Conservation (phyloP, 495 filamentous ascomycete species). For the Trichodelitschia bisporula region DNA sequence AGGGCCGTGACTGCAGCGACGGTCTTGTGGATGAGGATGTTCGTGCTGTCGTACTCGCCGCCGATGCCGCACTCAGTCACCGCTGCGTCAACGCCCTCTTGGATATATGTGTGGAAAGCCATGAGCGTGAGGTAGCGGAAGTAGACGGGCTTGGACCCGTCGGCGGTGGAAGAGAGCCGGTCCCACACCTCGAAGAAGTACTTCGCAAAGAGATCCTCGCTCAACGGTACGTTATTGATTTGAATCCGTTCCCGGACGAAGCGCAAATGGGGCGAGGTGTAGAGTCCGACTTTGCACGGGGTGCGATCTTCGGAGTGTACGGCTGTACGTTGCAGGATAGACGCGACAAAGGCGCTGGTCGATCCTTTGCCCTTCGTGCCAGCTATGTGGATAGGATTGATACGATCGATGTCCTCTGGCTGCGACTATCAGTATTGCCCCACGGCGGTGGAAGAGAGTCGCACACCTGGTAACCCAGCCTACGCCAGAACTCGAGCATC, state of each 20-base stretch:
- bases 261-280: constrained; percentile 72
- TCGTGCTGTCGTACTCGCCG: constrained; percentile 83
- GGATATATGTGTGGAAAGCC: constrained; percentile 67
- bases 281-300: constrained; percentile 46
- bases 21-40: constrained; percentile 53
- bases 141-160: constrained; percentile 51
- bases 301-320: not conserved
- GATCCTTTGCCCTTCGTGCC: constrained; percentile 89
- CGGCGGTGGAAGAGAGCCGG: constrained; percentile 30
- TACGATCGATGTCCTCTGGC: constrained; percentile 47
- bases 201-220: constrained; percentile 48
- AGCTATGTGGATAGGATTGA: constrained; percentile 65
- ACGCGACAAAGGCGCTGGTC: constrained; percentile 44
- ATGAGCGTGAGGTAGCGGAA: constrained; percentile 78
- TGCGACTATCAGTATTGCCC: constrained; percentile 10
- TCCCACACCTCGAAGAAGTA: constrained; percentile 90
- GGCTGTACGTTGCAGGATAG: constrained; percentile 21
- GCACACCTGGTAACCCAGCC: constrained; percentile 56
- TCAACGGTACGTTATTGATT: constrained; percentile 52
- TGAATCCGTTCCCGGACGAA: constrained; percentile 74
- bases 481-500: constrained; percentile 49
- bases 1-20: constrained; percentile 59
- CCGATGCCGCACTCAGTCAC: constrained; percentile 88
- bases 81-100: constrained; percentile 55
- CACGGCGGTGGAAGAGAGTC: constrained; percentile 2